Evolutionary conservation across 164 flowering plant genomes (phyloP), one percentile per base, ranked within the genome.

Genomic region (Amborella trichopoda): DNA sequence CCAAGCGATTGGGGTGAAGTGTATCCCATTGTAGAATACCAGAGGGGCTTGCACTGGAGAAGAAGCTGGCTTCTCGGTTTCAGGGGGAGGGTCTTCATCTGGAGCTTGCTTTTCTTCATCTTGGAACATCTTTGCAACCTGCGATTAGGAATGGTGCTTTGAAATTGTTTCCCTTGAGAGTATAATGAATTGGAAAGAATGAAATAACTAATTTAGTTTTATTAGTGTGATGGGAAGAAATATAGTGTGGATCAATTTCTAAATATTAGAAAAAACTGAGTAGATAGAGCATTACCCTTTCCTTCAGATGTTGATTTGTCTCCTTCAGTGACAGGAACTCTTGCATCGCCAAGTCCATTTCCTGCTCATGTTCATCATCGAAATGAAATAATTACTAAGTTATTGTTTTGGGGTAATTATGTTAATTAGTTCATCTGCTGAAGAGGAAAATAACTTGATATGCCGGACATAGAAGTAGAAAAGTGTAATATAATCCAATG

Each of bases 301-400:
- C 68, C 56, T 79, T 90, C 39, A 90, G 57, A 18, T 61, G 52
- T 26, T 72, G 60, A 60, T 90, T 90, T 39, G 23, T 59, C 27
- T 45, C 59, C 60, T 76, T 72, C 56, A 81, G 63, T 25, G 69
- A 70, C 50, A 66, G 59, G 45, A 55, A 83, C 66, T 77, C 74
- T 53, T 68, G 70, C 62, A 75, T 39, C 5, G 72, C 78, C 67
- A 64, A 49, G 56, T 83, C 91, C 73, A 73, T 86, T 56, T 75
- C 73, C 95, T 90, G 44, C 53, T 56, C 50, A 21, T 46, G 21
- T 26, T 32, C 32, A 28, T 30, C 23, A 22, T 20, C 37, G 32
- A 23, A 14, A 34, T 12, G 37, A 23, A 24, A 21, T n/a, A 28
- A 25, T 30, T 38, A 19, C 40, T 25, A 47, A 30, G 26, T 16